Base-by-base conservation (phyloP, 371 early-diverging fungal species). In the Sporodiniella umbellata region DNA sequence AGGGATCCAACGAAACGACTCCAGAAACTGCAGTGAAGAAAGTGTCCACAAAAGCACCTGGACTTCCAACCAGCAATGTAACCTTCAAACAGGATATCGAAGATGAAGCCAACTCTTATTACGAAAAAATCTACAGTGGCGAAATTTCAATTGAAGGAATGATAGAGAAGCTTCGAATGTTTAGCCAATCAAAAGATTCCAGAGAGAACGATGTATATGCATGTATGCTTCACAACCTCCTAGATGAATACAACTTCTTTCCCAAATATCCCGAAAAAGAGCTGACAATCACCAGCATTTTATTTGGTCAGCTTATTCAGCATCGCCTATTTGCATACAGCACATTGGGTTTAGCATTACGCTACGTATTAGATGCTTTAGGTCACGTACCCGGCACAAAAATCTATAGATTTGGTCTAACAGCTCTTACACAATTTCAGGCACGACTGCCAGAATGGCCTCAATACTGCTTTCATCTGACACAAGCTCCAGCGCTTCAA, bases 191-290 rank as follows among this genome's bases (percentile, higher is more conserved):
- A 8, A 52, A 71, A 18, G 78, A 80, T 47, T 58, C 72, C 14
- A 74, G 87, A 17, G 91, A 93, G 39, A 84, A 83, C 62, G 86
- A 91, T 25, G 69, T 89, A 8, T 93, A 79, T 66, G 81, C 80
- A 10, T 91, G 88, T 64, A 90, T 93, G 84, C 83, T 92, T 26
- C 86, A 88, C 64, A 87, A 86, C 46, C 71, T 93, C 11, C 86
- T 98, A 61, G 98, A 97, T 53, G 98, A 98, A 64, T 95, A 92
- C 66, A 84, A 87, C 33, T 96, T 92, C 60, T 95, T 97, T 51
- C 77, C 88, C 7, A 87, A 90, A 58, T 98, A 96, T 64, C 98
- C 97, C 1, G 95, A 94, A 35, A 88, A 88, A 57, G 91, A 95
- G 62, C 76, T 97, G n/a, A 68, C 84, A 2, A 83, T 94, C 22